Percentiles rank a stretch among this genome's conserved stretches.
phyloP scores from a whole-genome alignment of 805 yeast genomes.

The Metschnikowia similis region DNA sequence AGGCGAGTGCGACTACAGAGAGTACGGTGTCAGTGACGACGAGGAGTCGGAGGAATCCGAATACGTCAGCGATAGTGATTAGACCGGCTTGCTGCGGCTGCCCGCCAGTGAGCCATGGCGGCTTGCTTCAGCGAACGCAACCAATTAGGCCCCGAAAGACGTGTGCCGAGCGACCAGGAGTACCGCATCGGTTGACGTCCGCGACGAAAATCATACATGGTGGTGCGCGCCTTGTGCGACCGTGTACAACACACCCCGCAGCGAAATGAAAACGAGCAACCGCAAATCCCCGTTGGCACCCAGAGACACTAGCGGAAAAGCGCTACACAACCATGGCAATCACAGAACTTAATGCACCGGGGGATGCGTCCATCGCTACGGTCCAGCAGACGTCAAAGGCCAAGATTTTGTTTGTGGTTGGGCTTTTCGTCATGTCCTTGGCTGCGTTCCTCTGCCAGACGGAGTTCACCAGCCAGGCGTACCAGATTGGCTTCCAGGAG shows the following conservation, averaged over 20 bases:
- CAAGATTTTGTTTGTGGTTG: slow-evolving; percentile 33
- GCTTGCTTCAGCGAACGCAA: too few relatives aligned
- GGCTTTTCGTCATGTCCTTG: slow-evolving; percentile 33
- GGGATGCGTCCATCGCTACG: slow-evolving; percentile 20
- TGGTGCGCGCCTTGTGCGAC: neutral
- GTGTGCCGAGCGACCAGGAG: too few relatives aligned
- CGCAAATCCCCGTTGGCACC: neutral
- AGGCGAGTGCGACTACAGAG: slow-evolving; percentile 37
- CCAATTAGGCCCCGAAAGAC: too few relatives aligned
- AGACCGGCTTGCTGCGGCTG: neutral
- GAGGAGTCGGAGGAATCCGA: slow-evolving; percentile 20
- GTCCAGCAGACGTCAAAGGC: slow-evolving; percentile 28
- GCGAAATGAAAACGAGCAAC: neutral
- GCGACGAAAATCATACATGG: too few relatives aligned
- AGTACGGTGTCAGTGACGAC: slow-evolving; percentile 31
- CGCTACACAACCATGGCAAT: slow-evolving; percentile 25
- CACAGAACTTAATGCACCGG: slow-evolving; percentile 26
- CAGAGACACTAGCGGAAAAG: neutral
- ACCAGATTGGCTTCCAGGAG: slow-evolving; percentile 55
- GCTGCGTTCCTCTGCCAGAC: slow-evolving; percentile 74
- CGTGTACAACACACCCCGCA: neutral
- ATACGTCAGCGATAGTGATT: slow-evolving; percentile 40
- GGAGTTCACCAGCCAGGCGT: slow-evolving; percentile 69
- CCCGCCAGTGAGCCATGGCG: too few relatives aligned
- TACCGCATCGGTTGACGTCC: too few relatives aligned